Conservation (phyloP, 2,329 filamentous ascomycete species). For the Mycosphaerella sp. region DNA sequence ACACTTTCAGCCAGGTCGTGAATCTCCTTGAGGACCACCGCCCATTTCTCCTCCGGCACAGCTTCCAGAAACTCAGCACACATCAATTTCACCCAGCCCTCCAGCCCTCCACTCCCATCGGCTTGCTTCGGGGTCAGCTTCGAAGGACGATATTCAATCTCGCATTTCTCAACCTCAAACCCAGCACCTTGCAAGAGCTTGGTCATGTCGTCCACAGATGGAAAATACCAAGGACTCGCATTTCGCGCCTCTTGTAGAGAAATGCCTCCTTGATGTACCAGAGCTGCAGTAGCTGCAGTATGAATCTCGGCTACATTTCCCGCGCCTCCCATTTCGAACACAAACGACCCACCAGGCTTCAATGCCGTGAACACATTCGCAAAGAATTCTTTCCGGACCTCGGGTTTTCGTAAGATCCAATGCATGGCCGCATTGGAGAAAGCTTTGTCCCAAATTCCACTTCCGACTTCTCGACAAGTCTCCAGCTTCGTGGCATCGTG, state of each 20-base stretch:
- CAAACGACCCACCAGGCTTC: conserved; percentile 51
- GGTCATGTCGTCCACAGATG: conserved; percentile 55
- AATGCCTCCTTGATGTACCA: conserved; percentile 44
- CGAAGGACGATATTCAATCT: conserved; percentile 61
- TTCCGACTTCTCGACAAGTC: conserved; percentile 13
- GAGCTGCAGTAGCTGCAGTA: conserved; percentile 49
- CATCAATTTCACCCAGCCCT: conserved; percentile 53
- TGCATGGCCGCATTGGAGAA: conserved; percentile 42
- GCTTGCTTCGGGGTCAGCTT: conserved; percentile 36
- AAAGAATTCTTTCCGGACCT: conserved; percentile 48
- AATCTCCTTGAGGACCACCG: conserved; percentile 49
- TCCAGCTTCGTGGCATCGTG: conserved; percentile 31
- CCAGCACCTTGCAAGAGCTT: conserved; percentile 35
- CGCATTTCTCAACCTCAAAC: conserved; percentile 44
- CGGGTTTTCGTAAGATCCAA: conserved; percentile 45
- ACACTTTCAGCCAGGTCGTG: conserved; percentile 50
- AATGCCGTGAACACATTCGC: conserved; percentile 47
- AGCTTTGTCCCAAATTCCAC: conserved; percentile 34
- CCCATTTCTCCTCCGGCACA: conserved; percentile 43
- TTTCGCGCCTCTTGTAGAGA: conserved; percentile 45
- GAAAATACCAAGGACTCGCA: conserved; percentile 65
- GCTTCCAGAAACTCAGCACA: conserved; percentile 52
- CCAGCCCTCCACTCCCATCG: conserved; percentile 21
- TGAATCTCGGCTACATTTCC: conserved; percentile 62
- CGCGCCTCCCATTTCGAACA: conserved; percentile 66